Percentiles rank a stretch among this genome's conserved stretches.
Conservation (phyloP, 2,329 filamentous ascomycete species). For the Pseudogymnoascus sp. region DNA sequence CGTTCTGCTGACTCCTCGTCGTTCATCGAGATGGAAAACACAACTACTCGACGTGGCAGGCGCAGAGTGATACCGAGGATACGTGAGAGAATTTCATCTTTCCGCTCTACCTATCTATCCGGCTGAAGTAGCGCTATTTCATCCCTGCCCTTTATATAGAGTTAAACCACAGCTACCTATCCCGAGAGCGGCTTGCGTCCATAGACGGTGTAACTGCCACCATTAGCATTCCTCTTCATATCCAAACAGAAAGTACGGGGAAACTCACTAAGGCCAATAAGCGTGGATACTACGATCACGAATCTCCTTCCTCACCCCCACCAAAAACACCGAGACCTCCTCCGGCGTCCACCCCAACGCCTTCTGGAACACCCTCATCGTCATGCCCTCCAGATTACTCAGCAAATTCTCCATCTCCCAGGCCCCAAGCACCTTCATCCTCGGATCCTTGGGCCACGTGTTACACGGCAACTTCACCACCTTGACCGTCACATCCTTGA, state of each 20-base stretch:
- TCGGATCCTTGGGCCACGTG: conserved; percentile 44
- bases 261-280: conserved; percentile 13
- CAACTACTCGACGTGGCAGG: neutral
- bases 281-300: conserved; percentile 31
- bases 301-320: conserved; percentile 33
- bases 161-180: neutral
- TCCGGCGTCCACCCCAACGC: conserved; percentile 32
- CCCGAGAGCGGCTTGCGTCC: neutral
- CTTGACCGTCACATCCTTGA: conserved; percentile 42
- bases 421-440: conserved; percentile 43
- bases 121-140: neutral
- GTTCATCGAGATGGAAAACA: neutral
- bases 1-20: neutral
- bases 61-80: neutral
- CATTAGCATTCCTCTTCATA: neutral
- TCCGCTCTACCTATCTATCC: neutral
- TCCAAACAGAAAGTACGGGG: neutral
- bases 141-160: neutral
- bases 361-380: conserved; percentile 32
- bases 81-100: neutral
- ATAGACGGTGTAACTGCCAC: neutral
- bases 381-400: conserved; percentile 21
- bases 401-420: conserved; percentile 21
- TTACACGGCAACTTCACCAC: conserved; percentile 45
- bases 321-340: conserved; percentile 33